Percentiles rank a stretch among this genome's conserved stretches.
Conservation (phyloP, 257 asterid genomes). For the Solanum chiquidenum region DNA sequence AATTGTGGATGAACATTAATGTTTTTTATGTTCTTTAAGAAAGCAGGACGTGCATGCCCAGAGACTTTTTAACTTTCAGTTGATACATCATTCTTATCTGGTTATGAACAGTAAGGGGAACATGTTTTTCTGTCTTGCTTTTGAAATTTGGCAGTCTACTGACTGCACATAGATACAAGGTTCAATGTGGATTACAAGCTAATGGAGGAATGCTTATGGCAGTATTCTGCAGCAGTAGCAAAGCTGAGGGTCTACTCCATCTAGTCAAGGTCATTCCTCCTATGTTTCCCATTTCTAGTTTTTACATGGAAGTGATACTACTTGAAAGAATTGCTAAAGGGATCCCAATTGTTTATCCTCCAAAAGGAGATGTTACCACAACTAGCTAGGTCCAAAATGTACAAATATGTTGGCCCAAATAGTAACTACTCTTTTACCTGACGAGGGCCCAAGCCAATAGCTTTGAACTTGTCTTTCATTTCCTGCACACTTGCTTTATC, state of each 20-base stretch:
- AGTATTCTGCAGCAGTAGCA: background rate
- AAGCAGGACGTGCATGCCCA: background rate
- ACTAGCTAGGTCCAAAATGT: background rate
- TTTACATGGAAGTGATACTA: background rate
- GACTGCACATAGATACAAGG: background rate
- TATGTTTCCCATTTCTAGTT: background rate
- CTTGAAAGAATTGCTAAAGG: background rate
- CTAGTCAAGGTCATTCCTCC: background rate
- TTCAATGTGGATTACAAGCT: background rate
- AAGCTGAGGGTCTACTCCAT: background rate
- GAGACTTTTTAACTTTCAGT: background rate
- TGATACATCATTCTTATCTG: background rate
- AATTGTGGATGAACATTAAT: background rate
- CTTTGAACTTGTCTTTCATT: conserved; percentile 67
- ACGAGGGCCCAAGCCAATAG: conserved; percentile 84
- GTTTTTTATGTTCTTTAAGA: background rate
- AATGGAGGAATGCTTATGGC: background rate
- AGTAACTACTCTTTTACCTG: conserved; percentile 43
- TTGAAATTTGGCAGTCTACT: background rate
- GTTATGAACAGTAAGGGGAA: background rate
- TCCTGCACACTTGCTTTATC: conserved; percentile 60
- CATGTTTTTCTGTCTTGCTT: background rate
- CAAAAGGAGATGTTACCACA: background rate
- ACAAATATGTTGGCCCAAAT: background rate
- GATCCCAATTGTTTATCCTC: background rate